Evolutionary conservation across 208 protist genomes (phyloP), one percentile per base, ranked within the genome.

Genomic region (Herpetomonas samuelpessoai): DNA sequence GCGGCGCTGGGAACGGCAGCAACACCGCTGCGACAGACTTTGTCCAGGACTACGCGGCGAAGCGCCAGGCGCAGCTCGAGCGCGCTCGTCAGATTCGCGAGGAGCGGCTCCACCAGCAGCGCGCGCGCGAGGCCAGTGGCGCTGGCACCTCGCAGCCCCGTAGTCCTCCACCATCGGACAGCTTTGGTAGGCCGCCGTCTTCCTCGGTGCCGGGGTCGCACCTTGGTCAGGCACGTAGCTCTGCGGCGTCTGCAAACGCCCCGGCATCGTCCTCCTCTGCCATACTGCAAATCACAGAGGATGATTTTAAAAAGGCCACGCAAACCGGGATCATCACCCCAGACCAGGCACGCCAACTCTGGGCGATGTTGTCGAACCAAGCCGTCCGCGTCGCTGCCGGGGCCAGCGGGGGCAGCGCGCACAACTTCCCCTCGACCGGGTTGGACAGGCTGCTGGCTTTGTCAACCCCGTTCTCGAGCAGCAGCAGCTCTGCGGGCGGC

Each of bases 11-110:
- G n/a, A n/a, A n/a, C 14, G 35, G 35, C 35, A 14, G 9, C 35
- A 41, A 41, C 35, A 79, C 71, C 21, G 70, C 76, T 28, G 65
- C 77, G 3, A 81, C 72, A 30, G 71, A 93, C 61, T 93, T 95
- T 61, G 86, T 95, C 9, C 76, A 92, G 63, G 89, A 92, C 65
- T 95, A 95, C 60, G 89, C 84, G 3, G 75, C 83, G 18, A 95
- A 95, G 75, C 76, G 83, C 2, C 81, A 88, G 48, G 81, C 83
- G 10, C 89, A 95, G 72, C 64, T 95, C 46, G 83, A 92, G 19
- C 81, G 83, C 9, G 89, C 89, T 0, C 70, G 71, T 26, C 68
- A 81, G 64, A 59, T 95, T 38, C 82, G 86, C 21, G 79, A 91
- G 29, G 83, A 92, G 53, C 79, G 89, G 16, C 60, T 79, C 6